Conservation (phyloP, 2,329 filamentous ascomycete species). For the Fusarium virguliforme region DNA sequence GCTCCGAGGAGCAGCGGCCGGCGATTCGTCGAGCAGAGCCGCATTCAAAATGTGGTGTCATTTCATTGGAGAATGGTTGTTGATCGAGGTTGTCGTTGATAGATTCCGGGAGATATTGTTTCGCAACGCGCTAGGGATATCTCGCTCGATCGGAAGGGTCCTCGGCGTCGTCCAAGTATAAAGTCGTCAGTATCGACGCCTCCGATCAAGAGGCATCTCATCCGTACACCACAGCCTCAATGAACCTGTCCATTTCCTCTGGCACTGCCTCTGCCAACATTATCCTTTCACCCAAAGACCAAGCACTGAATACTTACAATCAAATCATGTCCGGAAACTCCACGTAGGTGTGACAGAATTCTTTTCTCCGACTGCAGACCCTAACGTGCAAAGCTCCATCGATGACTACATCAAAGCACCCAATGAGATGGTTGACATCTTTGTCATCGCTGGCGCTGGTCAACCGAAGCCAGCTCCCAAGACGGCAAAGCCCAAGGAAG, state of each 20-base stretch:
- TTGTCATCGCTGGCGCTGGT: neutral
- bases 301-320: neutral
- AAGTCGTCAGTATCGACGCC: conserved; percentile 19
- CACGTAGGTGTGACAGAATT: conserved; percentile 2
- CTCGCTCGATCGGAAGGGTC: conserved; percentile 14
- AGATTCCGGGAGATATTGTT: conserved; percentile 29
- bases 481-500: too few relatives aligned
- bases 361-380: neutral
- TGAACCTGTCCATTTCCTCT: neutral
- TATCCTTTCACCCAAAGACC: neutral
- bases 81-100: conserved; percentile 35
- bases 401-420: conserved; percentile 20
- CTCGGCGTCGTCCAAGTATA: conserved; percentile 33
- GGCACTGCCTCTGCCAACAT: conserved; percentile 3
- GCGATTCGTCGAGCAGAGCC: conserved; percentile 43
- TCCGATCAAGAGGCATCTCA: neutral
- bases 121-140: conserved; percentile 23
- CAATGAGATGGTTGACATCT: conserved; percentile 34
- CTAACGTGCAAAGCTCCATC: conserved; percentile 30
- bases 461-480: too few relatives aligned
- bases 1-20: conserved; percentile 26
- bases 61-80: conserved; percentile 47
- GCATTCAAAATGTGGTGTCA: conserved; percentile 50
- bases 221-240: conserved; percentile 11
- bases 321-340: conserved; percentile 32